A percentile compares a stretch with the other conserved stretches of the same genome.
These are phyloP conservation scores for Fusarium azukiicola DNA, from an alignment of 2,329 filamentous ascomycete genomes.

Conservation along the genomic window DNA sequence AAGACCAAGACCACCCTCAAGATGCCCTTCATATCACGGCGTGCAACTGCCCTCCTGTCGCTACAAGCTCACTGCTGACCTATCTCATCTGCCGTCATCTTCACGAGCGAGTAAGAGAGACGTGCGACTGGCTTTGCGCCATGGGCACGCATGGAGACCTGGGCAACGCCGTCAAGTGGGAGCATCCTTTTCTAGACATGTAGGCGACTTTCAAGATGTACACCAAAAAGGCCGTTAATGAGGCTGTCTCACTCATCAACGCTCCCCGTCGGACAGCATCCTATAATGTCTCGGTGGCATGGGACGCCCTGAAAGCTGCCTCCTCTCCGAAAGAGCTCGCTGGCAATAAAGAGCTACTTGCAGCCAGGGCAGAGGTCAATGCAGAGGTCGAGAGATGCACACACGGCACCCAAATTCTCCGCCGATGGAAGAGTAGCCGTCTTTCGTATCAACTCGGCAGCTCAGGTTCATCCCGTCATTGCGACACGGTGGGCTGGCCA, in stretches of 20 bases:
- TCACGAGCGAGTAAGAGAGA: constrained; percentile 69
- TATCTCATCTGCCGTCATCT: constrained; percentile 81
- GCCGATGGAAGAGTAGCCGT: constrained; percentile 81
- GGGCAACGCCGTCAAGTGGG: constrained; percentile 83
- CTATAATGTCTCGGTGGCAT: constrained; percentile 80
- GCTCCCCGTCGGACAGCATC: constrained; percentile 81
- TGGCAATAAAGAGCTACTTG: constrained; percentile 69
- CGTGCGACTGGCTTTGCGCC: constrained; percentile 81
- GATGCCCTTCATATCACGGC: constrained; percentile 78
- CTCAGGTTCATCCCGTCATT: constrained; percentile 84
- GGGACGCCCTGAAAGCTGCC: constrained; percentile 77
- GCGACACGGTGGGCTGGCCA: constrained; percentile 84
- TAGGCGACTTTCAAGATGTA: constrained; percentile 77
- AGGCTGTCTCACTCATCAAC: constrained; percentile 82
- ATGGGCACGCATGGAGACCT: constrained; percentile 85
- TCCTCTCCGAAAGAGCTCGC: constrained; percentile 73
- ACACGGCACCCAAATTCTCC: constrained; percentile 81
- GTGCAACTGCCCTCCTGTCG: constrained; percentile 82
- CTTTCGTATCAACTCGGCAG: constrained; percentile 78
- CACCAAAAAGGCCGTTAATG: constrained; percentile 81
- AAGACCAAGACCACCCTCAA: constrained; percentile 76
- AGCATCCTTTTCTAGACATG: constrained; percentile 84
- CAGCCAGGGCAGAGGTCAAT: constrained; percentile 78
- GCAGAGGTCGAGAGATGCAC: constrained; percentile 81
- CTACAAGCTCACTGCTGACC: constrained; percentile 82